Conservation (phyloP, 495 filamentous ascomycete genomes). For the Geopyxis carbonaria region DNA sequence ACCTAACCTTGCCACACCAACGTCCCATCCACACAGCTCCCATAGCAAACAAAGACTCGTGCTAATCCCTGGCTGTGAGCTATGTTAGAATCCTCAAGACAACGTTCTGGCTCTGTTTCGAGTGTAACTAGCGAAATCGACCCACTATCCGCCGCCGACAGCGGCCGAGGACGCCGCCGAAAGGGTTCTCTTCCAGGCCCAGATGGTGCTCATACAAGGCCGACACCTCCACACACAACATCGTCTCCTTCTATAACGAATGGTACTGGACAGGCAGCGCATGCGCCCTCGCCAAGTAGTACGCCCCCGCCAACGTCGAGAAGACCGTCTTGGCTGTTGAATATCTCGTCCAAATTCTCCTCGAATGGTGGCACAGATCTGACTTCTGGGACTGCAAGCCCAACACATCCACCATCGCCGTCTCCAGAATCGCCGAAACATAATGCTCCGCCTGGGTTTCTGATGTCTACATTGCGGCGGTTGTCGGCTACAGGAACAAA, state of each 20-base stretch:
- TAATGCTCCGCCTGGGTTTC: slow-evolving; percentile 43
- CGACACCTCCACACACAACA: slow-evolving; percentile 11
- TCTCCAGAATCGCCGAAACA: slow-evolving; percentile 30
- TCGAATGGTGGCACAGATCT: slow-evolving; percentile 23
- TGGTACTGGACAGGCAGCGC: slow-evolving; percentile 6
- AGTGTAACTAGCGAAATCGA: neutral
- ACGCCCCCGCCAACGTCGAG: slow-evolving; percentile 23
- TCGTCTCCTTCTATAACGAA: slow-evolving; percentile 9
- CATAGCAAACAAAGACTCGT: too few relatives aligned
- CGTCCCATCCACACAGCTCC: too few relatives aligned
- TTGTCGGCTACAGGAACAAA: slow-evolving; percentile 52
- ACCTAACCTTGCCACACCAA: too few relatives aligned
- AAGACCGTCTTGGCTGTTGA: slow-evolving; percentile 78
- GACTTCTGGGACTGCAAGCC: neutral
- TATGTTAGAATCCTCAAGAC: slow-evolving; percentile 3
- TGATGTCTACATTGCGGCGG: slow-evolving; percentile 64
- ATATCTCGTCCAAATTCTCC: slow-evolving; percentile 82
- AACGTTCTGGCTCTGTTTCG: neutral
- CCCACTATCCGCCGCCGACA: neutral
- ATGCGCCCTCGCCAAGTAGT: slow-evolving; percentile 3
- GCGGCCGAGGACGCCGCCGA: neutral
- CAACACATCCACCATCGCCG: neutral
- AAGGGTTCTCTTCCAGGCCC: slow-evolving; percentile 1
- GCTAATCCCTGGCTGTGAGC: too few relatives aligned
- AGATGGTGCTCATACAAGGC: slow-evolving; percentile 4